phyloP scores from a whole-genome alignment of 2,329 filamentous ascomycete species.

The Eurotiales sp. region DNA sequence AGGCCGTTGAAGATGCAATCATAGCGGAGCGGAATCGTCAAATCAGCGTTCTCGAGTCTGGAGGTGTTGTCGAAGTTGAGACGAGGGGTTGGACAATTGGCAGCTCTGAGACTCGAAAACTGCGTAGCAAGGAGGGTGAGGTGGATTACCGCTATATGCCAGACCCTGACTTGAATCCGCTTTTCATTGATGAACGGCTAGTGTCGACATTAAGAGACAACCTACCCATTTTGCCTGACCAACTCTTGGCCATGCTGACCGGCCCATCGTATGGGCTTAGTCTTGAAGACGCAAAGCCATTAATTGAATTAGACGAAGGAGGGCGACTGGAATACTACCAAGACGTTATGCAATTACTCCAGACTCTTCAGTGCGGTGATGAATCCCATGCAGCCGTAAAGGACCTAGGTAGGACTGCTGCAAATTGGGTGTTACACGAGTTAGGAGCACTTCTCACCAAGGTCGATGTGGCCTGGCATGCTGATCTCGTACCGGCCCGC shows the following conservation, averaged over 20 bases:
- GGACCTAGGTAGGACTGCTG: slow-evolving; percentile 47
- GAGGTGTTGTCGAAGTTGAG: slow-evolving; percentile 74
- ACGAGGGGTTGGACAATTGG: slow-evolving; percentile 91
- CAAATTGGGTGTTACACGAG: slow-evolving; percentile 73
- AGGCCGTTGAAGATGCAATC: slow-evolving; percentile 91
- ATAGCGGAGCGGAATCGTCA: slow-evolving; percentile 87
- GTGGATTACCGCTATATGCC: slow-evolving; percentile 99
- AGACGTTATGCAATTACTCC: slow-evolving; percentile 39
- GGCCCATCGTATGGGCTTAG: slow-evolving; percentile 63
- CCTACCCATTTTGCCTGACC: slow-evolving; percentile 70
- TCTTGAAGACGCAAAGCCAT: slow-evolving; percentile 75
- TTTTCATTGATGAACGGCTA: slow-evolving; percentile 69
- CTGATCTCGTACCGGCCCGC: slow-evolving; percentile 36
- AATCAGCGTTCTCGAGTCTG: slow-evolving; percentile 71
- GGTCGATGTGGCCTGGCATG: slow-evolving; percentile 45
- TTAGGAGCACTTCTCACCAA: slow-evolving; percentile 61
- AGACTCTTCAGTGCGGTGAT: slow-evolving; percentile 22
- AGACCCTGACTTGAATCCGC: slow-evolving; percentile 80
- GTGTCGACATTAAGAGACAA: slow-evolving; percentile 59
- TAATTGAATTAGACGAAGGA: slow-evolving; percentile 74
- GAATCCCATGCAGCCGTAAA: slow-evolving; percentile 22
- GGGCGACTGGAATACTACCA: slow-evolving; percentile 75
- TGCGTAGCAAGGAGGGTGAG: slow-evolving; percentile 92
- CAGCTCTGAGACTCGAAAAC: slow-evolving; percentile 70
- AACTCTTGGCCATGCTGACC: slow-evolving; percentile 61